A percentile compares a stretch with the other conserved stretches of the same genome.
These are phyloP conservation scores for Plasmodium coatneyi DNA, from an alignment of 169 alveolate genomes.

Conservation along the genomic window DNA sequence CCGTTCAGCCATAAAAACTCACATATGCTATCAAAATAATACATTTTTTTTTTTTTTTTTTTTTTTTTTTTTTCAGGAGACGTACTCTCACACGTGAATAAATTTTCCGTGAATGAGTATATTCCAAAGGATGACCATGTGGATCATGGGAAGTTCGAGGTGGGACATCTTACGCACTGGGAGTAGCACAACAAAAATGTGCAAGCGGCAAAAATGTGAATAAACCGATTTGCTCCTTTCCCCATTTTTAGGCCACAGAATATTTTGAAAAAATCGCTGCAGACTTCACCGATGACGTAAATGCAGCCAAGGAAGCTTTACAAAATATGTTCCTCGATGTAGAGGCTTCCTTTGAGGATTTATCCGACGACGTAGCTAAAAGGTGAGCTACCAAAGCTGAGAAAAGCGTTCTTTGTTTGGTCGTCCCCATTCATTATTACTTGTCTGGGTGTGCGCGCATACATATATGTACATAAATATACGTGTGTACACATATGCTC, in stretches of 20 bases:
- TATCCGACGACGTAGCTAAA: slow-evolving; percentile 45
- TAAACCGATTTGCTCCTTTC: neutral
- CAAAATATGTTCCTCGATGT: slow-evolving; percentile 36
- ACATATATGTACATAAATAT: neutral
- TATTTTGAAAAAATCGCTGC: slow-evolving; percentile 20
- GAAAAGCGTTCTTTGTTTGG: neutral
- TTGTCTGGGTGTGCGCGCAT: neutral
- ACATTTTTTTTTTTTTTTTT: neutral
- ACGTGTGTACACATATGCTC: neutral
- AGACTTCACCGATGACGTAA: slow-evolving; percentile 58
- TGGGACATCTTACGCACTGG: neutral
- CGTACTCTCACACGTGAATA: neutral
- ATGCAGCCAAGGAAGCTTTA: slow-evolving; percentile 5
- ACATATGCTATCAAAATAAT: too few relatives aligned
- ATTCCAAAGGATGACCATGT: neutral
- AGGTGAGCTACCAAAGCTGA: slow-evolving; percentile 1
- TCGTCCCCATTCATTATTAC: neutral
- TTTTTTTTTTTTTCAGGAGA: slow-evolving; percentile 17
- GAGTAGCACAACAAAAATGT: neutral
- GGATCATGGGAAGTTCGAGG: slow-evolving; percentile 23
- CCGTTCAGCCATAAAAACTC: too few relatives aligned
- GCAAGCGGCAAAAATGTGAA: neutral
- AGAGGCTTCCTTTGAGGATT: slow-evolving; percentile 45
- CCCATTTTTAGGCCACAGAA: slow-evolving; percentile 19
- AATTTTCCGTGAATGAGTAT: slow-evolving; percentile 3